Conservation (phyloP, 352 stramenopile genomes). For the Phytophthora boehmeriae region DNA sequence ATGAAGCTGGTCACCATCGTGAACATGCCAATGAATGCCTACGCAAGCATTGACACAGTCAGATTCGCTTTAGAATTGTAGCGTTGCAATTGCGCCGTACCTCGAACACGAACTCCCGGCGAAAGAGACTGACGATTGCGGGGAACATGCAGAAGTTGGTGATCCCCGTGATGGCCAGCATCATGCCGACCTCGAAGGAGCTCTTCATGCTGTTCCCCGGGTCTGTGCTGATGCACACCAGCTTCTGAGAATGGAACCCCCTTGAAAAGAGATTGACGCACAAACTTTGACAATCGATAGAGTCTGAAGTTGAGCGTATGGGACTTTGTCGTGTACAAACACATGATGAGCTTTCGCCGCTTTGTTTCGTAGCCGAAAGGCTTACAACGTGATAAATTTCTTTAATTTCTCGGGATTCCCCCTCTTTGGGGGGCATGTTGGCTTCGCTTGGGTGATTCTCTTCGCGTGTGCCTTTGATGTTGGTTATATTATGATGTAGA, state of each 20-base stretch:
- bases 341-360: background rate
- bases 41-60: conserved; percentile 3
- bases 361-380: conserved; percentile 57
- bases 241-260: too few relatives aligned
- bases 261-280: background rate
- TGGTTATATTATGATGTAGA: too few relatives aligned
- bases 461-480: too few relatives aligned
- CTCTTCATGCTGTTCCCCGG: conserved; percentile 45
- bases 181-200: conserved; percentile 68
- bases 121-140: conserved; percentile 62
- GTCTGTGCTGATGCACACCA: too few relatives aligned
- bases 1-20: conserved; percentile 83
- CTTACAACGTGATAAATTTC: conserved; percentile 85
- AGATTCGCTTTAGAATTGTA: background rate
- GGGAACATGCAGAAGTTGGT: conserved; percentile 87
- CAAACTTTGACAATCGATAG: background rate
- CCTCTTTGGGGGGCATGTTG: conserved; percentile 35
- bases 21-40: conserved; percentile 81
- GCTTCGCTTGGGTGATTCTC: background rate
- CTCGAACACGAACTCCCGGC: conserved; percentile 72
- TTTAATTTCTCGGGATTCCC: conserved; percentile 88
- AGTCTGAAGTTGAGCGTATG: conserved; percentile 21
- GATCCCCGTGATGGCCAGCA: conserved; percentile 73
- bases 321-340: background rate
- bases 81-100: conserved; percentile 29